phyloP scores from a whole-genome alignment of 108 stramenopile species.

The Cylindrotheca fusiformis region DNA sequence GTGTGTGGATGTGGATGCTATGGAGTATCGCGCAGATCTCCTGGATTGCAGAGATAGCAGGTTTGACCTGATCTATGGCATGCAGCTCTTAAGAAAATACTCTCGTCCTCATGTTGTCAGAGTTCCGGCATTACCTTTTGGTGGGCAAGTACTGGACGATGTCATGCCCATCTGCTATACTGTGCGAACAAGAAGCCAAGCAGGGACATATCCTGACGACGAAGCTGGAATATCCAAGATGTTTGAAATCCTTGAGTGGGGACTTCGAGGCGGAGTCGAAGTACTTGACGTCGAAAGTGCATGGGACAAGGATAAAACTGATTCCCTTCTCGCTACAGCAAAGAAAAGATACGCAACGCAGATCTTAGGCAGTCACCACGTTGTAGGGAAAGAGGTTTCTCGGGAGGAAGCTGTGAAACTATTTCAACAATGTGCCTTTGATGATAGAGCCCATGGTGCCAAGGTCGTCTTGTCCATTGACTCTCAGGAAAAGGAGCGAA shows the following conservation, averaged over 20 bases:
- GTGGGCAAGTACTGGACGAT: slow-evolving; percentile 66
- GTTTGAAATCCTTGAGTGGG: slow-evolving; percentile 77
- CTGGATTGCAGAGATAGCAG: slow-evolving; percentile 64
- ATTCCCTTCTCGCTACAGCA: slow-evolving; percentile 52
- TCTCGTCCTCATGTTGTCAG: slow-evolving; percentile 66
- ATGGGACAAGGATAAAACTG: slow-evolving; percentile 71
- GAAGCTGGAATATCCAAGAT: slow-evolving; percentile 74
- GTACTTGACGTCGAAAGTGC: slow-evolving; percentile 95
- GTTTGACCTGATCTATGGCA: slow-evolving; percentile 77
- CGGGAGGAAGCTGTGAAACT: slow-evolving; percentile 73
- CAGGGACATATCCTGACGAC: slow-evolving; percentile 94
- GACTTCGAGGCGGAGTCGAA: slow-evolving; percentile 91
- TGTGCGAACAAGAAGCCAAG: slow-evolving; percentile 89
- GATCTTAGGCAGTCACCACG: slow-evolving; percentile 92
- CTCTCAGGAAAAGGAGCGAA: slow-evolving; percentile 64
- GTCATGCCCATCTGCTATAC: slow-evolving; percentile 94
- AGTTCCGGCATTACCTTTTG: slow-evolving; percentile 75
- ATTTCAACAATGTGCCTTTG: slow-evolving; percentile 84
- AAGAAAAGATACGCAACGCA: slow-evolving; percentile 74
- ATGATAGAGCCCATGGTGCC: slow-evolving; percentile 86
- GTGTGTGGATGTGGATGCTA: slow-evolving; percentile 88
- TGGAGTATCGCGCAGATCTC: slow-evolving; percentile 91
- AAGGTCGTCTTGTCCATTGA: slow-evolving; percentile 88
- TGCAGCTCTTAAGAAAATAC: slow-evolving; percentile 64
- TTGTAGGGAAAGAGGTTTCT: slow-evolving; percentile 71